phyloP scores from a whole-genome alignment of 2,329 filamentous ascomycete species.

The Fusarium piperis region DNA sequence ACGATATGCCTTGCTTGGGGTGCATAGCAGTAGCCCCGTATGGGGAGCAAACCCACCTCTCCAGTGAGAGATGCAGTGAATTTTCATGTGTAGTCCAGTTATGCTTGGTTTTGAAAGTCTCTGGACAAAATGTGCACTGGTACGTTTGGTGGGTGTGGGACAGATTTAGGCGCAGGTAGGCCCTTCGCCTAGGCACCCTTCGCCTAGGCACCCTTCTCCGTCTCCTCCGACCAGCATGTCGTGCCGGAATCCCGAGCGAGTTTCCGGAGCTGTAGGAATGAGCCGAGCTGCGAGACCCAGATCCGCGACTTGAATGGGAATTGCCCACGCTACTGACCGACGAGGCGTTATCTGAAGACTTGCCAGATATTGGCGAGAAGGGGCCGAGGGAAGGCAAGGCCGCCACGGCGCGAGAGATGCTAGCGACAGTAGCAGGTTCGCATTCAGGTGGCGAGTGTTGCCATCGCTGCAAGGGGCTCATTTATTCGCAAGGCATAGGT shows the following conservation, averaged over 20 bases:
- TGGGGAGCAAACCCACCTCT: not conserved
- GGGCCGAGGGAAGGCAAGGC: not conserved
- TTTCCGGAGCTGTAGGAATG: not conserved
- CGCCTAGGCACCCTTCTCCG: not conserved
- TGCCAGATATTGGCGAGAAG: not conserved
- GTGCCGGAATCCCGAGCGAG: not conserved
- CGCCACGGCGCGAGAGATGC: not conserved
- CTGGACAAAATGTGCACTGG: not conserved
- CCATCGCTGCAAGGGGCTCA: not conserved
- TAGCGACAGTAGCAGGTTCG: not conserved
- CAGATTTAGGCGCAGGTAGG: not conserved
- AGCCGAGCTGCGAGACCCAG: not conserved
- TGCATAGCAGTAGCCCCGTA: not conserved
- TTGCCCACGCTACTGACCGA: not conserved
- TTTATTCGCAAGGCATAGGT: not conserved
- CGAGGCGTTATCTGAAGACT: not conserved
- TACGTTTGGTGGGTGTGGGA: not conserved
- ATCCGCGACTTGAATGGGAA: not conserved
- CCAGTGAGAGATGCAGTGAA: not conserved
- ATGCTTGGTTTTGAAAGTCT: not conserved
- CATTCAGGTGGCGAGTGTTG: not conserved
- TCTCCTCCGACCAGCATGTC: not conserved
- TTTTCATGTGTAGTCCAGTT: not conserved
- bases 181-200: no score
- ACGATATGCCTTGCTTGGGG: not conserved